Conservation (phyloP, 2,329 filamentous ascomycete species). For the Fusarium sp. region DNA sequence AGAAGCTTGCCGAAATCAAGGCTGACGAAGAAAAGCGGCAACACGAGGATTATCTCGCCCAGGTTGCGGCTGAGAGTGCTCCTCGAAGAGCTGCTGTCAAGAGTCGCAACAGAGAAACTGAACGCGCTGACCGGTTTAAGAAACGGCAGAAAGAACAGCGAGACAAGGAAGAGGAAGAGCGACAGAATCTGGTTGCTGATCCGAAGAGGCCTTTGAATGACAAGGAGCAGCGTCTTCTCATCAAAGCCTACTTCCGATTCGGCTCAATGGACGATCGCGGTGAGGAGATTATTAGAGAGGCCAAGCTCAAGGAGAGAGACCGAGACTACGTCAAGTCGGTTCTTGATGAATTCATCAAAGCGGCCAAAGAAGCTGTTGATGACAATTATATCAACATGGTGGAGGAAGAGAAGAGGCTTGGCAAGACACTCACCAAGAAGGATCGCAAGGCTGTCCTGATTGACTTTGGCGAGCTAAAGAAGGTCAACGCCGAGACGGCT, state of each 20-base stretch:
- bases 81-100: conserved; percentile 78
- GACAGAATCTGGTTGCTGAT: conserved; percentile 78
- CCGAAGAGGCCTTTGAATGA: conserved; percentile 90
- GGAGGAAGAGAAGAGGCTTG: conserved; percentile 82
- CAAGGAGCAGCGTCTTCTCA: conserved; percentile 92
- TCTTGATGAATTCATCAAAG: conserved; percentile 76
- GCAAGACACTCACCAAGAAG: conserved; percentile 91
- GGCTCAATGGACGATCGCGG: conserved; percentile 89
- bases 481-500: conserved; percentile 95
- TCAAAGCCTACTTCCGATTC: conserved; percentile 90
- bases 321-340: conserved; percentile 80
- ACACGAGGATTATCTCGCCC: conserved; percentile 83
- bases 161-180: conserved; percentile 75
- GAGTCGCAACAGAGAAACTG: conserved; percentile 66
- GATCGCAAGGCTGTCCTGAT: conserved; percentile 97
- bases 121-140: conserved; percentile 74
- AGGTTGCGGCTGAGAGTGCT: conserved; percentile 85
- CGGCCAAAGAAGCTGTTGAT: conserved; percentile 69
- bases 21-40: conserved; percentile 86
- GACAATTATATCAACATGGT: conserved; percentile 77
- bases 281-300: conserved; percentile 88
- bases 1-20: conserved; percentile 89
- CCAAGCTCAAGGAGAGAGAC: conserved; percentile 85
- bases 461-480: conserved; percentile 91
- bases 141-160: conserved; percentile 72